A percentile compares a stretch with the other conserved stretches of the same genome.
phyloP scores from a whole-genome alignment of 2,329 filamentous ascomycete species.

The Monosporascus sp. region DNA sequence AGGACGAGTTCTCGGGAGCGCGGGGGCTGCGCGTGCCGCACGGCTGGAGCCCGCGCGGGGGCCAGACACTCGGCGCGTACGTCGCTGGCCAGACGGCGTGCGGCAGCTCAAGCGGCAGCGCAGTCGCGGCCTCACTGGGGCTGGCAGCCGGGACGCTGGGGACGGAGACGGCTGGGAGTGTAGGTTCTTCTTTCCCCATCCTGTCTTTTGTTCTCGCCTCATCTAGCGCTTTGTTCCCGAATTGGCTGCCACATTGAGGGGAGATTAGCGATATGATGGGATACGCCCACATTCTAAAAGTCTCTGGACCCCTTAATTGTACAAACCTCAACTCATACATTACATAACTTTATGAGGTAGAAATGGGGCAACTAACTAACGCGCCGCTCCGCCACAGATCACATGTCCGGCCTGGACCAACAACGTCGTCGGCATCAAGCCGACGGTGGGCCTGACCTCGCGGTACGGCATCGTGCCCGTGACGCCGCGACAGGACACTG shows the following conservation, averaged over 20 bases:
- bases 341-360: too few relatives aligned
- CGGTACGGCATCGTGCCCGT: constrained; percentile 56
- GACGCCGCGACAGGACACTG: constrained; percentile 60
- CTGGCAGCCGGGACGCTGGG: constrained; percentile 55
- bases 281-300: too few relatives aligned
- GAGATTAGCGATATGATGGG: too few relatives aligned
- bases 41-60: constrained; percentile 60
- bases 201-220: too few relatives aligned
- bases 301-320: too few relatives aligned
- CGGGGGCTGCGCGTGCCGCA: constrained; percentile 48
- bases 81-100: constrained; percentile 54
- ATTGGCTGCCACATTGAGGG: too few relatives aligned
- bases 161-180: constrained; percentile 58
- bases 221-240: too few relatives aligned
- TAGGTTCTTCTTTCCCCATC: too few relatives aligned
- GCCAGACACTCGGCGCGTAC: constrained; percentile 57
- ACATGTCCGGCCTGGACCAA: constrained; percentile 47
- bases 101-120: constrained; percentile 57
- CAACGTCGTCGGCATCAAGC: constrained; percentile 70
- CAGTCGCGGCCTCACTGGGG: constrained; percentile 53
- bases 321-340: too few relatives aligned
- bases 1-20: constrained; percentile 56
- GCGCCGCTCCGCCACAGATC: constrained; percentile 31
- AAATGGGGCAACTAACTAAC: too few relatives aligned
- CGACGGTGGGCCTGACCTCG: constrained; percentile 68